Evolutionary conservation across 2,329 filamentous ascomycete genomes (phyloP), one percentile per base, ranked within the genome.

Genomic region (Fusarium agapanthi): DNA sequence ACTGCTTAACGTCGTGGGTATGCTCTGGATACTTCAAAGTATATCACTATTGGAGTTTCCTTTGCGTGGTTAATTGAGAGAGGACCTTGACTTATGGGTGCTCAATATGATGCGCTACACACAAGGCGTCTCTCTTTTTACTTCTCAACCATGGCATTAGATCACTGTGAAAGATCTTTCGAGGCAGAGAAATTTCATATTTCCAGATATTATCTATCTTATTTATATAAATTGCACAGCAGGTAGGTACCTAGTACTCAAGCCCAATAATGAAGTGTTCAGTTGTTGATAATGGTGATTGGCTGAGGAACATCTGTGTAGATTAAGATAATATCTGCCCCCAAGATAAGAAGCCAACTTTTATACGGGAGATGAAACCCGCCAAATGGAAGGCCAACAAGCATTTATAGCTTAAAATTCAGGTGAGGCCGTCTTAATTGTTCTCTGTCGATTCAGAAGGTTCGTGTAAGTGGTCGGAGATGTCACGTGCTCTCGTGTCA

Each of bases 401-500:
- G 14, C n/a, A 38, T 15, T 22, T 22, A 20, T 51, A 50, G 9
- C 28, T 34, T 10, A 15, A 15, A 35, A 11, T 34, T 35, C 13
- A 24, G 24, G 20, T 20, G 22, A 30, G 11, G 40, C 35, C 35
- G 24, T 41, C 20, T 38, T 47, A n/a, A 43, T 35, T 15, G 40
- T 40, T n/a, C 13, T 22, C 26, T 65, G 24, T 20, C 16, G 41
- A 28, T 43, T 30, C 20, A 18, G 18, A 24, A 34, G 16, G 40
- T 57, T 28, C 47, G 30, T 32, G 55, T 44, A 15, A 41, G n/a
- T 41, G 18, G 26, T 32, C 6, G 26, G 30, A 15, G 6, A 28
- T 12, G 40, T 69, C 66, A 69, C 66, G 66, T 69, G 66, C n/a
- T 59, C 51, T 54, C 66, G 66, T 63, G 66, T 69, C 45, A 69